These are phyloP conservation scores for Arctium lappa DNA, from an alignment of 129 eudicot species.

Conservation along the genomic window DNA sequence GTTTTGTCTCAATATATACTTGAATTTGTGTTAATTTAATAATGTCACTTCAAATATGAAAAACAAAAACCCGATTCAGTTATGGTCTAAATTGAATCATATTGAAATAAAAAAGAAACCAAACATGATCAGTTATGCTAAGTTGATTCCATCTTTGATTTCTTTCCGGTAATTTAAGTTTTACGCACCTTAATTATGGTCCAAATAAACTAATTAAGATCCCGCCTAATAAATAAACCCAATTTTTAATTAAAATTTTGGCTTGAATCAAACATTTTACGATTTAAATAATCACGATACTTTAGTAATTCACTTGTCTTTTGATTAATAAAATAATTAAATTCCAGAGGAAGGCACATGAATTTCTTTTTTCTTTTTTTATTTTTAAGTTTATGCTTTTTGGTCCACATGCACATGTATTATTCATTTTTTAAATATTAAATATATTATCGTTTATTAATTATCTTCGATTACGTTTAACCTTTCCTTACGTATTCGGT, in stretches of 20 bases:
- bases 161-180: too few relatives aligned
- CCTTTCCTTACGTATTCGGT: not conserved
- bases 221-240: not conserved
- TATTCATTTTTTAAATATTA: not conserved
- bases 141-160: too few relatives aligned
- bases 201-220: not conserved
- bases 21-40: too few relatives aligned
- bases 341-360: slow-evolving; percentile 26
- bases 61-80: too few relatives aligned
- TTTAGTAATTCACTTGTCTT: not conserved
- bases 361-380: slow-evolving; percentile 2
- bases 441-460: not conserved
- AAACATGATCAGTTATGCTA: too few relatives aligned
- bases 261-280: not conserved
- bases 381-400: not conserved
- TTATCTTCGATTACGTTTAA: not conserved
- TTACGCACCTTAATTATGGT: too few relatives aligned
- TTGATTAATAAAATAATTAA: not conserved
- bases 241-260: not conserved
- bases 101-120: too few relatives aligned
- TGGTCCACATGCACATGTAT: slow-evolving; percentile 25
- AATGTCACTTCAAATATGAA: too few relatives aligned
- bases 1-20: too few relatives aligned
- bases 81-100: too few relatives aligned
- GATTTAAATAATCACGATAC: too few relatives aligned